phyloP scores from a whole-genome alignment of 768 basidiomycete species.

The Hydnomerulius pinastri region DNA sequence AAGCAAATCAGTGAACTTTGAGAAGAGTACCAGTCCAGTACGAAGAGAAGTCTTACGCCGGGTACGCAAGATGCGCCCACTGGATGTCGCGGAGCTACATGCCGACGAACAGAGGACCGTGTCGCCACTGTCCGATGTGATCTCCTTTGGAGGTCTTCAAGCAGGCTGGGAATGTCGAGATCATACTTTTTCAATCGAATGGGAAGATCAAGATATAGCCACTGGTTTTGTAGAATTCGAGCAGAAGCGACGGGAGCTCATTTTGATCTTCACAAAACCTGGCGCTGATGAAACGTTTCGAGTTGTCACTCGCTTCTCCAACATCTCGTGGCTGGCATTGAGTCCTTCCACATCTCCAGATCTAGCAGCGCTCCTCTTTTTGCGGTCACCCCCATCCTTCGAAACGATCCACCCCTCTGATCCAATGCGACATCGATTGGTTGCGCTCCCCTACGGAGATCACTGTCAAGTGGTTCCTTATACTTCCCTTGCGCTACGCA shows the following conservation, averaged over 20 bases:
- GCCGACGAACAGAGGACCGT: slow-evolving; percentile 28
- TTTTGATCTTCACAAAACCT: slow-evolving; percentile 34
- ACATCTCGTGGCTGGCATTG: slow-evolving; percentile 42
- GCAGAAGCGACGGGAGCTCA: slow-evolving; percentile 49
- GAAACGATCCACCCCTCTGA: neutral
- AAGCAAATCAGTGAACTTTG: slow-evolving; percentile 12
- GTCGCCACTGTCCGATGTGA: slow-evolving; percentile 1
- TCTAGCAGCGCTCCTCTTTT: slow-evolving; percentile 33
- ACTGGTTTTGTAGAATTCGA: slow-evolving; percentile 25
- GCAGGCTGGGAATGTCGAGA: slow-evolving; percentile 69
- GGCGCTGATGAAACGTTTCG: slow-evolving; percentile 17
- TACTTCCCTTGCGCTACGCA: neutral
- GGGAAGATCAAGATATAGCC: slow-evolving; percentile 39
- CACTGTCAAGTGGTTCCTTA: neutral
- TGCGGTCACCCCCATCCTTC: slow-evolving; percentile 26
- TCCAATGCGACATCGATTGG: slow-evolving; percentile 27
- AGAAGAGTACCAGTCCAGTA: slow-evolving; percentile 11
- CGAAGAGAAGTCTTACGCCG: slow-evolving; percentile 37
- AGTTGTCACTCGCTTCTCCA: slow-evolving; percentile 47
- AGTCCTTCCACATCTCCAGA: slow-evolving; percentile 27
- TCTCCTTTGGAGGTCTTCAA: slow-evolving; percentile 46
- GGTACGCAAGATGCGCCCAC: slow-evolving; percentile 36
- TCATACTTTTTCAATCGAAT: slow-evolving; percentile 57
- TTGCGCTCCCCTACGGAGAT: slow-evolving; percentile 40
- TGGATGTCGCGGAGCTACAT: slow-evolving; percentile 40